phyloP scores from a whole-genome alignment of 2,329 filamentous ascomycete genomes.

The Phoma herbarum region DNA sequence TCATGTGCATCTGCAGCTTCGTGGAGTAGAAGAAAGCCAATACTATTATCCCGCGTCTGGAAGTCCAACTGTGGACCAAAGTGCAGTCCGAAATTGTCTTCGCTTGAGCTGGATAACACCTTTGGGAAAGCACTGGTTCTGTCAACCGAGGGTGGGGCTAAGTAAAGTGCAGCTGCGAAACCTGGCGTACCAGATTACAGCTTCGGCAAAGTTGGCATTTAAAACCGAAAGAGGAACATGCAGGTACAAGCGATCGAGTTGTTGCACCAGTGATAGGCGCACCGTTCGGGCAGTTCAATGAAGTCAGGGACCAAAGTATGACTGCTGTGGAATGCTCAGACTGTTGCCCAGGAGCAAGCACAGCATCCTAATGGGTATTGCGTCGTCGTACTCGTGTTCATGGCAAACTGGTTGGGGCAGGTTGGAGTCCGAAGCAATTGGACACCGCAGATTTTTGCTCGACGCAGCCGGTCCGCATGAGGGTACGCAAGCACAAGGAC shows the following conservation, averaged over 20 bases:
- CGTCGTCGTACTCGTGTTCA: conserved; percentile 17
- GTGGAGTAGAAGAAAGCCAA: background rate
- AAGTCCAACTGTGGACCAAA: background rate
- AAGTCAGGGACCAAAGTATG: conserved; percentile 4
- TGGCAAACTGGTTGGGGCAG: background rate
- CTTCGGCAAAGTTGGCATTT: background rate
- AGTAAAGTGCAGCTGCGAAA: background rate
- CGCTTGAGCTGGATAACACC: background rate
- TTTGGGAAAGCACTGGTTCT: background rate
- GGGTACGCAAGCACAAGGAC: conserved; percentile 24
- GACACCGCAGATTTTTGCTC: conserved; percentile 1
- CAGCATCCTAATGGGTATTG: conserved; percentile 5
- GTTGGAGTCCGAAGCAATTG: conserved; percentile 6
- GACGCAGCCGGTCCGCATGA: conserved; percentile 8
- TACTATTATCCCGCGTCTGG: background rate
- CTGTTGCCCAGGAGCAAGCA: conserved; percentile 4
- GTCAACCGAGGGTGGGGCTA: conserved; percentile 2
- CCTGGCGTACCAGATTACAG: conserved; percentile 2
- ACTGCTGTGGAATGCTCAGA: conserved; percentile 4
- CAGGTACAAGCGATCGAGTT: conserved; percentile 16
- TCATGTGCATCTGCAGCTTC: background rate
- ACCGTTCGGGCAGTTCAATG: background rate
- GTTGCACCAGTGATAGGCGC: conserved; percentile 11
- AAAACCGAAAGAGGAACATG: conserved; percentile 2
- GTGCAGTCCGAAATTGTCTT: background rate